These are phyloP conservation scores for Sclerotinia sclerotiorum DNA, from an alignment of 2,329 filamentous ascomycete genomes.

Conservation along the genomic window DNA sequence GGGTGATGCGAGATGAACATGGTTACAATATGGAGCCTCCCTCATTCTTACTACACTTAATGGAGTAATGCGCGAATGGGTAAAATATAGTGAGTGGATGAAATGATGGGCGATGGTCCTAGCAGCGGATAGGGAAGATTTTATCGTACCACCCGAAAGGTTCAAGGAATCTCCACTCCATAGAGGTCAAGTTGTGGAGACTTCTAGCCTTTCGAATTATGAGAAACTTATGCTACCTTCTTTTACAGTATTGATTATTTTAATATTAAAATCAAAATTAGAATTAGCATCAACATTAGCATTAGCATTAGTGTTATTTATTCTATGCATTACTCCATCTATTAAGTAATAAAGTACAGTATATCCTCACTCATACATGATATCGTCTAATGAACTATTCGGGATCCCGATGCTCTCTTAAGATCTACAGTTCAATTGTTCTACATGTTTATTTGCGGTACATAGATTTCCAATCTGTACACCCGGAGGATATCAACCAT, in stretches of 20 bases:
- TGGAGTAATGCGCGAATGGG: constrained; percentile 3
- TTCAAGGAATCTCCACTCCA: constrained; percentile 9
- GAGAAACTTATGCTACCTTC: neutral
- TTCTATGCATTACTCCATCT: neutral
- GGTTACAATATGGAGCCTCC: constrained; percentile 14
- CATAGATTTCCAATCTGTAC: constrained; percentile 11
- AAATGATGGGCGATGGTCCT: neutral
- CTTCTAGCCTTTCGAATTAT: constrained; percentile 20
- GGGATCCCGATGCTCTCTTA: neutral
- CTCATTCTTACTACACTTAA: neutral
- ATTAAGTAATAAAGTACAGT: constrained; percentile 2
- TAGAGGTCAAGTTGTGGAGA: constrained; percentile 11
- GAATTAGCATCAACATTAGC: neutral
- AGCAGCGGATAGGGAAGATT: constrained; percentile 12
- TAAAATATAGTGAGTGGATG: constrained; percentile 6
- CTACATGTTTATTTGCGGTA: constrained; percentile 2
- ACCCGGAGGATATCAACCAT: constrained; percentile 18
- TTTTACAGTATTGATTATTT: neutral
- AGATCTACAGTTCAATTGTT: neutral
- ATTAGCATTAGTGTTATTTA: neutral
- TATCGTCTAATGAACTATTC: constrained; percentile 1
- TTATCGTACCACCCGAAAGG: constrained; percentile 18
- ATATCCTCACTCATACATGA: neutral
- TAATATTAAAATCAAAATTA: neutral
- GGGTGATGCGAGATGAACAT: constrained; percentile 11